Percentiles rank a stretch among this genome's conserved stretches.
Evolutionary conservation across 2,329 filamentous ascomycete species (phyloP).

Genomic region (Dissoconium aciculare): DNA sequence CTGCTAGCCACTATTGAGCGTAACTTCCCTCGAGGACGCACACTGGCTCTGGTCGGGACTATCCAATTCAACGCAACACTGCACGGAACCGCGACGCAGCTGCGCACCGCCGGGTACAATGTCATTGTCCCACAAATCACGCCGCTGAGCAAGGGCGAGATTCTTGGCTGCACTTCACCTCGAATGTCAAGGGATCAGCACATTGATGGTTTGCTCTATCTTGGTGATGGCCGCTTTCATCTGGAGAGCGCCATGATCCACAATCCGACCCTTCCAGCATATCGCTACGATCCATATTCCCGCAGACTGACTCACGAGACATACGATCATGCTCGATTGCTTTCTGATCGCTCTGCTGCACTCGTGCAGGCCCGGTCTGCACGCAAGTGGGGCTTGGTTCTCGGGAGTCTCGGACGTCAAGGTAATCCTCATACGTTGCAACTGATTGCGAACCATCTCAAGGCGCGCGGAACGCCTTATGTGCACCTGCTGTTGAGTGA

Average conservation of each 20-base stretch:
- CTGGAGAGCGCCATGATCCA: conserved; percentile 99
- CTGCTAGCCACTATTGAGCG: conserved; percentile 73
- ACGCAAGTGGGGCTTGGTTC: conserved; percentile 84
- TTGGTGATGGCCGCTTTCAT: conserved; percentile 87
- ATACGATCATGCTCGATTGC: conserved; percentile 86
- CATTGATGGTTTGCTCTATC: conserved; percentile 70
- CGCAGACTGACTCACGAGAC: conserved; percentile 78
- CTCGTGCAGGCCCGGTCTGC: conserved; percentile 62
- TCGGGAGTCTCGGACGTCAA: conserved; percentile 82
- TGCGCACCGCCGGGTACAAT: conserved; percentile 73
- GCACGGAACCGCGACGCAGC: conserved; percentile 61
- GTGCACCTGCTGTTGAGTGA: conserved; percentile 81
- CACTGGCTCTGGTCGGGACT: conserved; percentile 82
- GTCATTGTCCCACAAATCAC: conserved; percentile 84
- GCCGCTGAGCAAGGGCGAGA: conserved; percentile 86
- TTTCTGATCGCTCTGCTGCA: conserved; percentile 60
- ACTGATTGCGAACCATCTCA: conserved; percentile 66
- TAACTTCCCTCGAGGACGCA: conserved; percentile 75
- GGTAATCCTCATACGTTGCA: conserved; percentile 88
- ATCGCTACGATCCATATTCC: conserved; percentile 93
- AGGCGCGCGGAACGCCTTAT: conserved; percentile 57
- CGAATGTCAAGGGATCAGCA: conserved; percentile 40
- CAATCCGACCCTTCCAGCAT: conserved; percentile 78
- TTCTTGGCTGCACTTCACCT: conserved; percentile 92
- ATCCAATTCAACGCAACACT: conserved; percentile 98